Evolutionary conservation across 176 grass and related monocot species (phyloP).

Genomic region (Melocanna baccifera): DNA sequence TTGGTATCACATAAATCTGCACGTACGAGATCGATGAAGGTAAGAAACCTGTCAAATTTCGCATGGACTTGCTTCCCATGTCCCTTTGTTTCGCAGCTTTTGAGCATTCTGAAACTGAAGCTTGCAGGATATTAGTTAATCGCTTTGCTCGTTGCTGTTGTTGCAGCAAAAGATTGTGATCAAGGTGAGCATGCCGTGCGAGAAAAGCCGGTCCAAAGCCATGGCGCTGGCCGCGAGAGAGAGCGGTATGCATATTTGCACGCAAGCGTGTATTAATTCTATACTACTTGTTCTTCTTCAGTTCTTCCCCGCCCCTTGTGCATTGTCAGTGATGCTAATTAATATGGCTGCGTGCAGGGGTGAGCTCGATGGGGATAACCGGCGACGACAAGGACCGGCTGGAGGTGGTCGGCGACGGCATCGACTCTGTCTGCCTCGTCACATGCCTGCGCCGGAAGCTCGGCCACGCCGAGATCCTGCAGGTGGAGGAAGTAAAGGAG

Average conservation of each 20-base stretch:
- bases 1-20: too few relatives aligned
- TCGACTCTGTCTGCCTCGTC: constrained; percentile 51
- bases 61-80: too few relatives aligned
- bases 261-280: too few relatives aligned
- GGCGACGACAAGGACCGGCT: neutral
- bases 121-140: neutral
- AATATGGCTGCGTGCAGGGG: too few relatives aligned
- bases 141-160: neutral
- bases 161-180: constrained; percentile 57
- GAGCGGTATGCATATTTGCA: neutral
- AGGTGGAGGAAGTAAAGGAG: constrained; percentile 57
- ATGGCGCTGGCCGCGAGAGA: constrained; percentile 33
- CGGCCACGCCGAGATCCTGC: constrained; percentile 36
- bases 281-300: too few relatives aligned
- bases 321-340: too few relatives aligned
- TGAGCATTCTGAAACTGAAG: too few relatives aligned
- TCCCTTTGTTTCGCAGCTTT: too few relatives aligned
- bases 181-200: neutral
- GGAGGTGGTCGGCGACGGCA: constrained; percentile 51
- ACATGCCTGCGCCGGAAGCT: constrained; percentile 53
- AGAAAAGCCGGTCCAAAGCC: constrained; percentile 34
- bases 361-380: too few relatives aligned
- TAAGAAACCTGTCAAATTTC: too few relatives aligned
- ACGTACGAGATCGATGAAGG: too few relatives aligned
- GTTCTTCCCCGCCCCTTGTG: neutral